A percentile compares a stretch with the other conserved stretches of the same genome.
These are phyloP conservation scores for Cicer judaicum DNA, from an alignment of 306 rosid species.

Conservation along the genomic window DNA sequence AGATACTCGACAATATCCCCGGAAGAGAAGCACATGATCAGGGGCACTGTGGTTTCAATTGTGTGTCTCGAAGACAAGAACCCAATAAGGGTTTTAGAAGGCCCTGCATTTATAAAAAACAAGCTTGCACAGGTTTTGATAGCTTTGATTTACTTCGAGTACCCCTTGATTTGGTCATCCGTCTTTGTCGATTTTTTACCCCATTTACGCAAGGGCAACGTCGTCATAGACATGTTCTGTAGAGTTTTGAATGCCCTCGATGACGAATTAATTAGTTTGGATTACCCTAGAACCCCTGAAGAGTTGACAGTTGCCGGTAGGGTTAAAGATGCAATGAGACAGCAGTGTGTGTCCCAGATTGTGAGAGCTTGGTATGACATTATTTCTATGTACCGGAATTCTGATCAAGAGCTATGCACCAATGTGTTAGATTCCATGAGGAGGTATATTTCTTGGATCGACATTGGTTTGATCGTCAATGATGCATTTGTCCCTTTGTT, in stretches of 20 bases:
- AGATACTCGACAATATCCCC: constrained; percentile 72
- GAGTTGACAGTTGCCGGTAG: constrained; percentile 65
- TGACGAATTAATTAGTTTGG: constrained; percentile 83
- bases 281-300: constrained; percentile 74
- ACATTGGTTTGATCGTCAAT: constrained; percentile 82
- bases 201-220: constrained; percentile 71
- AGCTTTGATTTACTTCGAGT: constrained; percentile 80
- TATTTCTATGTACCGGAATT: constrained; percentile 66
- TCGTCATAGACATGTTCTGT: constrained; percentile 92
- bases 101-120: constrained; percentile 64
- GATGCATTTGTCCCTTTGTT: constrained; percentile 77
- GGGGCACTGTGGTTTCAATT: constrained; percentile 74
- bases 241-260: constrained; percentile 89
- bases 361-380: constrained; percentile 86
- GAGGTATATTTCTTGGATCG: constrained; percentile 93
- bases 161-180: constrained; percentile 83
- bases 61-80: constrained; percentile 73
- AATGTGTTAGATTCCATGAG: constrained; percentile 78
- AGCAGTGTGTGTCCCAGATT: constrained; percentile 75
- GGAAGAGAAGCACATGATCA: constrained; percentile 77
- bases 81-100: constrained; percentile 65
- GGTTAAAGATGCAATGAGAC: constrained; percentile 93
- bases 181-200: constrained; percentile 81
- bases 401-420: constrained; percentile 70
- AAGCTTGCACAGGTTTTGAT: constrained; percentile 70